Evolutionary conservation across 768 basidiomycete genomes (phyloP), one percentile per base, ranked within the genome.

Genomic region (Gyrodon lividus): DNA sequence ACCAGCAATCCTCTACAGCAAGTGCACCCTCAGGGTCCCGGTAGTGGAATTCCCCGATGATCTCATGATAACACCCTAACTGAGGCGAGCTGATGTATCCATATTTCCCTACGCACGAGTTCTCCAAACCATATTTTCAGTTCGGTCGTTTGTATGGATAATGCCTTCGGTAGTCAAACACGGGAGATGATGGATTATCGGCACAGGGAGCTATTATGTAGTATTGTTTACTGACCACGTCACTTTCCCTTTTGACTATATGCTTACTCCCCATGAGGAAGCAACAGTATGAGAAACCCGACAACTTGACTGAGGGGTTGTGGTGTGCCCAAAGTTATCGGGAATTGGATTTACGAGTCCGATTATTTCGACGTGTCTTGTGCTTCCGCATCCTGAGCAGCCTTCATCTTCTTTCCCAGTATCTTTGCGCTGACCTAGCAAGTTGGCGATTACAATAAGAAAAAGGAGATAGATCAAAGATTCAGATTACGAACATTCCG

Each of bases 341-440:
- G 34, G 23, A 7, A 35, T 38, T 49, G 46, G 19, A 23, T 52
- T 69, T 54, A 69, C 12, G 69, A 52, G 47, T 59, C 68, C 38
- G 69, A 51, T 55, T 64, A 59, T 62, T 61, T 58, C 46, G 59
- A 50, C 40, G 40, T 56, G 51, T 76, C 70, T 59, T 73, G 50
- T 3, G 42, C 50, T 48, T 68, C 62, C 40, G 54, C 53, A 33
- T 70, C 69, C 57, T 75, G 71, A 47, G 69, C 72, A 46, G 72
- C 77, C 61, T 81, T 77, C 69, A 86, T 66, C 57, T 74, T 76
- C 67, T 83, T 75, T 9, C 84, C 84, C 40, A 90, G 66, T 52
- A 91, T 86, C 70, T 89, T 92, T 54, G 89, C 89, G 66, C 87
- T 81, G 55, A 92, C 84, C 89, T 91, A 61, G 53, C 56, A 56